phyloP scores from a whole-genome alignment of 2,329 filamentous ascomycete genomes.

The Xylariales sp. region DNA sequence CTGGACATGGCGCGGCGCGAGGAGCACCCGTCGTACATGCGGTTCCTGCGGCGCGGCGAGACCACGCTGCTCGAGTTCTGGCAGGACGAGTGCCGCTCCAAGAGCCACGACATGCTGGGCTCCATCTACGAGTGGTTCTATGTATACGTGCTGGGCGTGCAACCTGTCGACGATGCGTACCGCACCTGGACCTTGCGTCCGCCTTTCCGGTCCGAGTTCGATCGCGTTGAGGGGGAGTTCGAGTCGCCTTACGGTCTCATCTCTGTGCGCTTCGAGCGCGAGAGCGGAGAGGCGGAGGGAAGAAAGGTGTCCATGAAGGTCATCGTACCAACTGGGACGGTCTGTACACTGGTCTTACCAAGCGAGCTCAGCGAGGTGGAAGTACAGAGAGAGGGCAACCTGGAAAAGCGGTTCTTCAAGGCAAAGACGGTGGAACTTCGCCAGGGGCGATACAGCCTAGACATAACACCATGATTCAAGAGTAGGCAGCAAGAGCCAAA shows the following conservation, averaged over 20 bases:
- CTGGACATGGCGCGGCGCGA: conserved; percentile 39
- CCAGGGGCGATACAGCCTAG: not conserved
- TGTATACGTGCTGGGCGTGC: conserved; percentile 31
- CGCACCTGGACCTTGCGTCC: conserved; percentile 33
- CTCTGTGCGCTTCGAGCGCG: conserved; percentile 14
- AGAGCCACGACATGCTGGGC: conserved; percentile 44
- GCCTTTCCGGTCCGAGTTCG: conserved; percentile 34
- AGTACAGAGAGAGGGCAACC: not conserved
- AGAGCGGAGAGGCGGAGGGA: conserved; percentile 9
- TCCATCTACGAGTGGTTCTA: conserved; percentile 46
- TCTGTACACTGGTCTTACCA: not conserved
- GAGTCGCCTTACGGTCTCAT: conserved; percentile 34
- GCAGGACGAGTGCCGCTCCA: conserved; percentile 37
- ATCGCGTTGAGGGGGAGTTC: conserved; percentile 28
- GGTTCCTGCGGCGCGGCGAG: conserved; percentile 38
- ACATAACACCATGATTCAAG: not conserved
- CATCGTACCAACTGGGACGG: not conserved
- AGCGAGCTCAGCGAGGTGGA: not conserved
- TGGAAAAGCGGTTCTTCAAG: not conserved
- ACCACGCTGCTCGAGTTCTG: conserved; percentile 38
- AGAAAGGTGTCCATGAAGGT: not conserved
- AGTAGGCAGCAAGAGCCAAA: too few species aligned
- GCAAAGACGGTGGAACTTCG: not conserved
- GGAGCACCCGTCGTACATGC: conserved; percentile 43
- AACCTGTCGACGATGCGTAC: conserved; percentile 31